phyloP scores from a whole-genome alignment of 2,329 filamentous ascomycete species.

The Sporothrix mexicana region DNA sequence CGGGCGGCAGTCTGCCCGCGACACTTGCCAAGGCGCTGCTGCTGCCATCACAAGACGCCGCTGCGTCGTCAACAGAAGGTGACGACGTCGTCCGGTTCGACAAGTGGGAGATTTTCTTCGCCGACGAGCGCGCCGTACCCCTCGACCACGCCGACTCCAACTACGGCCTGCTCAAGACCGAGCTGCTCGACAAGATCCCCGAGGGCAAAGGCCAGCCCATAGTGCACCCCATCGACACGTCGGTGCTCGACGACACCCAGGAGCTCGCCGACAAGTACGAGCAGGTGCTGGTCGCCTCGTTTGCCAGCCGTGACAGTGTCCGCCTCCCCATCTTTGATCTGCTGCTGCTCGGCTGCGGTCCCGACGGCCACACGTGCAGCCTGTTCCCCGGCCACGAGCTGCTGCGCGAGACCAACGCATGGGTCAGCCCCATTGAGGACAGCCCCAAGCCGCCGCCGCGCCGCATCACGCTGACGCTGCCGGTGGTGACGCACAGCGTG shows the following conservation, averaged over 20 bases:
- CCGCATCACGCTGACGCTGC: constrained; percentile 90
- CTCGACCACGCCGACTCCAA: constrained; percentile 94
- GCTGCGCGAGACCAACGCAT: constrained; percentile 83
- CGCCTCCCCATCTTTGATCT: constrained; percentile 95
- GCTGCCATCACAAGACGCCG: constrained; percentile 45
- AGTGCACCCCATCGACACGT: constrained; percentile 77
- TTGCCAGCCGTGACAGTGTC: constrained; percentile 91
- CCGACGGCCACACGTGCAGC: constrained; percentile 96
- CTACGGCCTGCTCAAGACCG: constrained; percentile 83
- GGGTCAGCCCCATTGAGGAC: constrained; percentile 90
- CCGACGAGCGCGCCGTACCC: constrained; percentile 93
- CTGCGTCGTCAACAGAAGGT: constrained; percentile 35
- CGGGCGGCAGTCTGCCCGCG: constrained; percentile 89
- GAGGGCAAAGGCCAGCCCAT: constrained; percentile 66
- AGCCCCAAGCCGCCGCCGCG: constrained; percentile 92
- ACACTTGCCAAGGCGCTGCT: constrained; percentile 86
- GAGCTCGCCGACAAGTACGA: constrained; percentile 95
- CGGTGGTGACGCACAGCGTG: constrained; percentile 84
- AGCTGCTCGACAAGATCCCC: constrained; percentile 89
- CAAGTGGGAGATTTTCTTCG: constrained; percentile 98
- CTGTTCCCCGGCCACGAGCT: constrained; percentile 90
- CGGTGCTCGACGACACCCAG: constrained; percentile 75
- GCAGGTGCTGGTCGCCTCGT: constrained; percentile 80
- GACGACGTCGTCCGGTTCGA: constrained; percentile 74
- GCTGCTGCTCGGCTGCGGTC: constrained; percentile 88